Conservation (phyloP, 2,329 filamentous ascomycete species). For the Onygena corvina region DNA sequence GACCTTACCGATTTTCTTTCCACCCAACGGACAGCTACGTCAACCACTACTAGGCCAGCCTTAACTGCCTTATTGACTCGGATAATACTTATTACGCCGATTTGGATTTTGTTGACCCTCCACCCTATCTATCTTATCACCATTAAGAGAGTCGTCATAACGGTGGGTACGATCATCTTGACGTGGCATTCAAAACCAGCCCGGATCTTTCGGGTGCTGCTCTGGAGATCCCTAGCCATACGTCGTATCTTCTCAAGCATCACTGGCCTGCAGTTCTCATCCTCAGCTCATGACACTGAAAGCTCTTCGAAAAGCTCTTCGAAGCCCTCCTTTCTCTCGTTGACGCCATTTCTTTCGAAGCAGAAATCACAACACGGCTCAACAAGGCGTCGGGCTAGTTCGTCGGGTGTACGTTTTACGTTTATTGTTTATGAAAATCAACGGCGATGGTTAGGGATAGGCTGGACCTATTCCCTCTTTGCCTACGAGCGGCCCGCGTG, state of each 20-base stretch:
- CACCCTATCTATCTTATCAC: constrained; percentile 78
- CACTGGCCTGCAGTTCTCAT: constrained; percentile 53
- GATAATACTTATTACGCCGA: constrained; percentile 72
- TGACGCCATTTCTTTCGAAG: constrained; percentile 28
- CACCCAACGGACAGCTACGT: constrained; percentile 79
- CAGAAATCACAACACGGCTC: constrained; percentile 35
- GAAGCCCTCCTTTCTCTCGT: constrained; percentile 21
- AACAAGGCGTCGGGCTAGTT: constrained; percentile 33
- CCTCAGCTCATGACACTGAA: constrained; percentile 4
- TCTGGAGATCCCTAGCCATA: constrained; percentile 76
- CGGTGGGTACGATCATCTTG: constrained; percentile 70
- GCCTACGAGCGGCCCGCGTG: constrained; percentile 80
- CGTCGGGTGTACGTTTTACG: constrained; percentile 82
- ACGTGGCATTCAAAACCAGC: constrained; percentile 88
- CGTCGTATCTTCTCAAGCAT: constrained; percentile 57
- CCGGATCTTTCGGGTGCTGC: constrained; percentile 68
- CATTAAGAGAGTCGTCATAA: constrained; percentile 69
- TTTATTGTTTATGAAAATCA: constrained; percentile 97
- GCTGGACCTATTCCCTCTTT: constrained; percentile 86
- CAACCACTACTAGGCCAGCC: constrained; percentile 78
- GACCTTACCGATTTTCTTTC: constrained; percentile 86
- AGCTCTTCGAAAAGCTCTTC: constrained; percentile 18
- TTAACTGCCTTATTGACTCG: constrained; percentile 81
- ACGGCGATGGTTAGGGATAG: constrained; percentile 82
- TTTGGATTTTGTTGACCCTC: constrained; percentile 75